phyloP scores from a whole-genome alignment of 1,139 yeast genomes.

The Ogataea hybrid region DNA sequence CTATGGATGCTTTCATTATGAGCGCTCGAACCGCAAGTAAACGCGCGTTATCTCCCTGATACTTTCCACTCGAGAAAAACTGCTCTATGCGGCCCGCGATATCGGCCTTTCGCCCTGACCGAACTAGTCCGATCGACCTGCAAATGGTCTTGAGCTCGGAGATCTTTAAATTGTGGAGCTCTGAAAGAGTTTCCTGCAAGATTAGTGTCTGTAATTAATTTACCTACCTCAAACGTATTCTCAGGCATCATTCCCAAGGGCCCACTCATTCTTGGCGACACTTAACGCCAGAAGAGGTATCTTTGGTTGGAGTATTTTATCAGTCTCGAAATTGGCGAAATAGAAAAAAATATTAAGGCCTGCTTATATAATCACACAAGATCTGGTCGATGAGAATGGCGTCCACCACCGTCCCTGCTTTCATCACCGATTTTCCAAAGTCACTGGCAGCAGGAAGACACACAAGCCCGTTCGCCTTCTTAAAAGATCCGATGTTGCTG shows the following conservation, averaged over 20 bases:
- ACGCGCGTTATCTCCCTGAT: constrained; percentile 39
- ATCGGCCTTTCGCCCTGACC: constrained; percentile 52
- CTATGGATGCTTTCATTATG: constrained; percentile 38
- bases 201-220: constrained; percentile 1
- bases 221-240: constrained; percentile 15
- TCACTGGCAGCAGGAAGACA: constrained; percentile 37
- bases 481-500: constrained; percentile 45
- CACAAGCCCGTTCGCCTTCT: constrained; percentile 42
- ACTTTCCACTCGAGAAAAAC: constrained; percentile 38
- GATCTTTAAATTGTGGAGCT: constrained; percentile 23
- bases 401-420: constrained; percentile 17
- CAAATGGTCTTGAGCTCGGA: constrained; percentile 45
- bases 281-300: constrained; percentile 5
- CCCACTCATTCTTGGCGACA: constrained; percentile 9
- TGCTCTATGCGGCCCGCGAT: constrained; percentile 45
- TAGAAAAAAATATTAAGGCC: neutral
- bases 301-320: neutral
- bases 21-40: constrained; percentile 44
- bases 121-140: constrained; percentile 42
- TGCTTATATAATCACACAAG: constrained; percentile 4
- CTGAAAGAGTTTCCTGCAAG: constrained; percentile 18
- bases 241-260: constrained; percentile 13
- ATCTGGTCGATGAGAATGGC: constrained; percentile 22
- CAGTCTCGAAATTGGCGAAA: neutral
- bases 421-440: constrained; percentile 8